These are phyloP conservation scores for Aspergillus quadrilineatus DNA, from an alignment of 2,329 filamentous ascomycete genomes.

Conservation along the genomic window DNA sequence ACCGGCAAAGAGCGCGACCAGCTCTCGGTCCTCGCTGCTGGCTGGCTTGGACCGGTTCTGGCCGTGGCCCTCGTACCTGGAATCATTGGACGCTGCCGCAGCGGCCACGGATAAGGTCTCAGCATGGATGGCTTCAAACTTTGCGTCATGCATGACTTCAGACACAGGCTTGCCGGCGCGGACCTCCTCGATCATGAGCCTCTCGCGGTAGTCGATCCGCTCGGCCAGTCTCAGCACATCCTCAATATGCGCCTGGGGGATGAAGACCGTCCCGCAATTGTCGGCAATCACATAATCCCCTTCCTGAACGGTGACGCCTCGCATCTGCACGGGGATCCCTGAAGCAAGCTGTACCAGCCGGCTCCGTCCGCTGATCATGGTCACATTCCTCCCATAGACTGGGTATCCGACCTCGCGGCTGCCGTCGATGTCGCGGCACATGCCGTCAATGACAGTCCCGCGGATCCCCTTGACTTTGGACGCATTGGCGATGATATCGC, in stretches of 20 bases:
- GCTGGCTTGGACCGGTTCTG: too few relatives aligned
- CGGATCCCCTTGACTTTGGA: conserved; percentile 27
- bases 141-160: conserved; percentile 23
- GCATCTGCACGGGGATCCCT: neutral
- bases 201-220: neutral
- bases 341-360: neutral
- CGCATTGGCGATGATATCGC: conserved; percentile 25
- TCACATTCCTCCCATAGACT: conserved; percentile 34
- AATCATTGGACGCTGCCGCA: too few relatives aligned
- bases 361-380: conserved; percentile 24
- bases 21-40: neutral
- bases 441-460: conserved; percentile 34
- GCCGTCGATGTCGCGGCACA: conserved; percentile 36
- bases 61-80: too few relatives aligned
- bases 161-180: conserved; percentile 18
- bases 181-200: conserved; percentile 23
- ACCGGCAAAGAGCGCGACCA: neutral
- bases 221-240: neutral
- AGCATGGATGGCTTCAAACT: conserved; percentile 21
- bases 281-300: neutral
- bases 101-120: too few relatives aligned
- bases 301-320: neutral
- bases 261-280: neutral
- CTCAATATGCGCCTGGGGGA: neutral
- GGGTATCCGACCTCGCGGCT: conserved; percentile 34